phyloP scores from a whole-genome alignment of 768 basidiomycete genomes.

The Kwoniella dendrophila region DNA sequence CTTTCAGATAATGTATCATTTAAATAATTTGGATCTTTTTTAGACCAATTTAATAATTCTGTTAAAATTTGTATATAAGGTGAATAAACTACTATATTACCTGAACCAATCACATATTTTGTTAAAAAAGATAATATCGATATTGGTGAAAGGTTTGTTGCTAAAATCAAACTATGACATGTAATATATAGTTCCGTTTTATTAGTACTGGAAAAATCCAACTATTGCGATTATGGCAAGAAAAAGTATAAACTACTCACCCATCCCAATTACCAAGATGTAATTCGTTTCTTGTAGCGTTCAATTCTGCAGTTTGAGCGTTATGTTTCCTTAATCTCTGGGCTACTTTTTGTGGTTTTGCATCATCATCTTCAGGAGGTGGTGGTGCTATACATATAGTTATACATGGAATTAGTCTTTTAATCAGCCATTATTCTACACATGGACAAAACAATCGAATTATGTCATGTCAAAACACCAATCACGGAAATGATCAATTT shows the following conservation, averaged over 20 bases:
- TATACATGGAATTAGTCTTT: too few relatives aligned
- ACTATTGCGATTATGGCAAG: not conserved
- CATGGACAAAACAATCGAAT: not conserved
- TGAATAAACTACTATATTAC: slow-evolving; percentile 81
- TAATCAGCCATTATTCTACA: too few relatives aligned
- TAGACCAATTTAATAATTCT: slow-evolving; percentile 72
- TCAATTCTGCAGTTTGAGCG: slow-evolving; percentile 66
- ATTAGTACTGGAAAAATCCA: not conserved
- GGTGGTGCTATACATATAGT: slow-evolving; percentile 43
- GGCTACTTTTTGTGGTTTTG: slow-evolving; percentile 31
- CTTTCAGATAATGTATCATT: slow-evolving; percentile 79
- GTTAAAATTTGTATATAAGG: slow-evolving; percentile 80
- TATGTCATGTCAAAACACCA: not conserved
- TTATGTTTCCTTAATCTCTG: slow-evolving; percentile 66
- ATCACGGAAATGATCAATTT: not conserved
- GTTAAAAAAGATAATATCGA: slow-evolving; percentile 74
- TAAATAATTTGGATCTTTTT: slow-evolving; percentile 68
- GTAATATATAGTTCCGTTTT: not conserved
- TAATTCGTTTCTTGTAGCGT: slow-evolving; percentile 72
- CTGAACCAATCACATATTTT: slow-evolving; percentile 80
- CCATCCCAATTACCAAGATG: slow-evolving; percentile 87
- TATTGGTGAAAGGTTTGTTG: slow-evolving; percentile 80
- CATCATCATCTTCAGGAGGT: slow-evolving; percentile 37
- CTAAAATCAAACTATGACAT: slow-evolving; percentile 67
- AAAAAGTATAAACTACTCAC: slow-evolving; percentile 58